These are phyloP conservation scores for Erodium moschatum DNA, from an alignment of 441 rosid species.

Conservation along the genomic window DNA sequence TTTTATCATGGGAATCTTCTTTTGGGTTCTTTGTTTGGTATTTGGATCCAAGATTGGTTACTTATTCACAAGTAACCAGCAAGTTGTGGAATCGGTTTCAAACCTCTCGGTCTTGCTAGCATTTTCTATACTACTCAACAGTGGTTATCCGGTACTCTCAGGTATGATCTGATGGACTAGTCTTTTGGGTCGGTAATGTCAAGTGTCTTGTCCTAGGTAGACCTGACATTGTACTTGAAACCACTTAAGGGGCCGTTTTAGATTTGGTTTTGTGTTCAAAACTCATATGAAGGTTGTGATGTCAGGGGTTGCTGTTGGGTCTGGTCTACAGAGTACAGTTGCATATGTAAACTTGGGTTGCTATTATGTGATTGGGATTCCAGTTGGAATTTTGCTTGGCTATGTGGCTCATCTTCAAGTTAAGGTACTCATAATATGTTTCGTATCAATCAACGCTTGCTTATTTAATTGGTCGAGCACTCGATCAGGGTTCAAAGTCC, in stretches of 20 bases:
- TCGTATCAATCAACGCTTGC: no score
- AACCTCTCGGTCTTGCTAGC: conserved; percentile 32
- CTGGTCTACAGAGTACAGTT: conserved; percentile 33
- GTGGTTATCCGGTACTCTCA: conserved; percentile 46
- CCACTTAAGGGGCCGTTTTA: no score
- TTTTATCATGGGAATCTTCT: conserved; percentile 31
- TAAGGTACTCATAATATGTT: conserved; percentile 14
- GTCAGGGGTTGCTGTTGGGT: conserved; percentile 39
- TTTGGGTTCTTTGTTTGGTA: conserved; percentile 38
- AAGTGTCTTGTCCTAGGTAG: no score
- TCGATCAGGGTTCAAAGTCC: no score
- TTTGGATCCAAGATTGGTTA: conserved; percentile 34
- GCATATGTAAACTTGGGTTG: conserved; percentile 34
- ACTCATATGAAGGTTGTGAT: not conserved
- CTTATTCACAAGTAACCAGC: conserved; percentile 38
- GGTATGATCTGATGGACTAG: conserved; percentile 24
- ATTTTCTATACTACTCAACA: conserved; percentile 46
- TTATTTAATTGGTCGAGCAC: no score
- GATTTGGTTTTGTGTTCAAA: not conserved
- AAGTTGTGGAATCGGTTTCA: conserved; percentile 24
- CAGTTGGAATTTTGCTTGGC: conserved; percentile 32
- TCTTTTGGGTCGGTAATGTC: no score
- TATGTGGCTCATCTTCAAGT: conserved; percentile 25
- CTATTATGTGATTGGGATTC: conserved; percentile 38
- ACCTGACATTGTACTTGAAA: no score